A percentile compares a stretch with the other conserved stretches of the same genome.
phyloP scores from a whole-genome alignment of 257 asterid species.

The Rubia yunnanensis region DNA sequence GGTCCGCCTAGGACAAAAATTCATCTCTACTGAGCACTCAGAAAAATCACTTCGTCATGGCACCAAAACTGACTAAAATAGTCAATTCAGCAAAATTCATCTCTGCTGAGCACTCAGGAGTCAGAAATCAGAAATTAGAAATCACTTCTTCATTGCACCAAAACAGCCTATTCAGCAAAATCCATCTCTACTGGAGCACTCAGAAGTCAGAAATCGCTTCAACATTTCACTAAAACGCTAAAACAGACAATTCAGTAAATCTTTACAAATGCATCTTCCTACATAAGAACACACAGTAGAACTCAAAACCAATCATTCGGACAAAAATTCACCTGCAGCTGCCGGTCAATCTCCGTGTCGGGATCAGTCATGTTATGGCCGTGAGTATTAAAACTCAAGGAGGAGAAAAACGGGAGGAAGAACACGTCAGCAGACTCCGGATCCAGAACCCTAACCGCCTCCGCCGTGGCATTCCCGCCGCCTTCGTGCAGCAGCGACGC shows the following conservation, averaged over 20 bases:
- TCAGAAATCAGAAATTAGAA: no score
- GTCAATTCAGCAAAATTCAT: background rate
- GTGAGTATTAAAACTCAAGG: conserved; percentile 58
- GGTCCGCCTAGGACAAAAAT: no score
- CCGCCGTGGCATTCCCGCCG: conserved; percentile 19
- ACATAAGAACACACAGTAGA: background rate
- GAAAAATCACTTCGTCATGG: background rate
- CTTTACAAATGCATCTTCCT: background rate
- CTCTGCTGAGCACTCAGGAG: background rate
- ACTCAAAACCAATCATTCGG: background rate
- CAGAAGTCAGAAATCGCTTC: no score
- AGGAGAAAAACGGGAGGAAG: conserved; percentile 86
- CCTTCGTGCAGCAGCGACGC: conserved; percentile 34
- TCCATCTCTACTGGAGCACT: no score
- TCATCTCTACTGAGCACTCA: conserved; percentile 9
- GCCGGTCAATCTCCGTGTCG: conserved; percentile 46
- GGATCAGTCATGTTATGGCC: conserved; percentile 52
- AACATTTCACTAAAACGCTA: background rate
- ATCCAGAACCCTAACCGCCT: conserved; percentile 67
- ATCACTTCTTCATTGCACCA: no score
- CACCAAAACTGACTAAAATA: background rate
- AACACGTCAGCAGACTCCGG: conserved; percentile 68
- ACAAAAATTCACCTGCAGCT: conserved; percentile 61
- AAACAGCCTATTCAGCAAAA: no score
- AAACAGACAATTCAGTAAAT: background rate